Base-by-base conservation (phyloP, 2,329 filamentous ascomycete genomes). In the Aspergillus quadrilineatus region DNA sequence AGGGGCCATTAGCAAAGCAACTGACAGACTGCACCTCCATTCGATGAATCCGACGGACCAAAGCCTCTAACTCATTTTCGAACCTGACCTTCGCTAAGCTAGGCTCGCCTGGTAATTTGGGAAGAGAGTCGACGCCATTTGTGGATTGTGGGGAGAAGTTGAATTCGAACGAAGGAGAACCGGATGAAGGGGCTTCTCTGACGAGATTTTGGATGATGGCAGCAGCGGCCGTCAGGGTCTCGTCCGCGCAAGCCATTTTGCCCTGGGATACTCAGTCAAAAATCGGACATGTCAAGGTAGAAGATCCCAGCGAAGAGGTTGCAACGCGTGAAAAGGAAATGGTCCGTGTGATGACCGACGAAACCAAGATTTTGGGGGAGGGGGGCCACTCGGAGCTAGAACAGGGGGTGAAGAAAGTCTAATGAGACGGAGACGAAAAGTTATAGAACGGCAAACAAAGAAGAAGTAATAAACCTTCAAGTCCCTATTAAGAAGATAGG, bases 51-150 rank as follows among this genome's bases (percentile, higher is more conserved):
- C 94, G 83, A 60, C 86, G 78, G 58, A 88, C 84, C 61, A 97
- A 83, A 55, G 89, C 88, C 50, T 88, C 84, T 56, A 99, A 83
- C 77, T 97, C 93, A 58, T 82, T 81, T 77, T 97, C 92, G 59
- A 97, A 84, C 32, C 82, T 82, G 63, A 84, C 81, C 77, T 97
- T 97, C 63, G 88, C 88, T 36, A 85, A 76, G 44, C 84, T 88
- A 57, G 91, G 83, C 56, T 85, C 82, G 57, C 94, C 94, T 12
- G 93, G 92, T 26, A 97, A 82, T 60, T 82, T 83, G 69, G 93
- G 81, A 63, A 82, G 75, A 34, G 74, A 67, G 61, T 80, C 78
- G 51, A 73, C 69, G 63, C 81, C 80, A 75, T 86, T 85, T 43
- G 75, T 62, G 9, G 69, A 56, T 9, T 67, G 63, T 15, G 61